Evolutionary conservation across 2,329 filamentous ascomycete species (phyloP), one percentile per base, ranked within the genome.

Genomic region (Fusarium protoensiforme): DNA sequence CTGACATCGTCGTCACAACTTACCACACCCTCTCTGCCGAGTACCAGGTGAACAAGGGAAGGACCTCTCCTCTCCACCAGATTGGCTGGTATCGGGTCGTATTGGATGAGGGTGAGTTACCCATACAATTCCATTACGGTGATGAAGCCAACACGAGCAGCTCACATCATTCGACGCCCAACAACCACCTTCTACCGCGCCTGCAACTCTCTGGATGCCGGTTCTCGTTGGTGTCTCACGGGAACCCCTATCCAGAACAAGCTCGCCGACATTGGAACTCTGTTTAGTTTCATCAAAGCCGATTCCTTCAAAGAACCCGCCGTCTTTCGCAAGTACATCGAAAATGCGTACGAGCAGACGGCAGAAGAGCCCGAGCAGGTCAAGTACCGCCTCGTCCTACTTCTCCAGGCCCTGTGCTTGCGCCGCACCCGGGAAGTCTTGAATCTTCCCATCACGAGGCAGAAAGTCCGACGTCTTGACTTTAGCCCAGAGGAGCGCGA

Each of bases 141-240:
- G 4, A 7, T 36, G 7, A 51, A 29, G 46, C 14, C 29, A 16
- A 18, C 11, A 9, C 16, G 8, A 2, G 2, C 14, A 87, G 87
- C 87, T 16, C 87, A 89, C 70, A 82, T 82, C 4, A 88, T 90
- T 27, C 85, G 87, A n/a, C 84, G 84, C 2, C 81, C 81, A 20
- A 78, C 83, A 6, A 89, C 86, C 1, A 81, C 79, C 0, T 81
- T 87, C 11, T 82, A 86, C 67, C 81, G 80, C 1, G 82, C 85
- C 1, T 85, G 85, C 5, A 72, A 77, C 24, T 79, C 82, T 0
- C 78, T 90, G 0, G 64, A 75, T 2, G 84, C 87, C 0, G 79
- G 80, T 3, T 84, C 82, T 0, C 81, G 88, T 10, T 90, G 88
- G 87, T 88, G 86, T 68, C 79, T 58, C 1, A 58, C 54, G 0